phyloP scores from a whole-genome alignment of 768 basidiomycete genomes.

The Daedaleopsis sinensis region DNA sequence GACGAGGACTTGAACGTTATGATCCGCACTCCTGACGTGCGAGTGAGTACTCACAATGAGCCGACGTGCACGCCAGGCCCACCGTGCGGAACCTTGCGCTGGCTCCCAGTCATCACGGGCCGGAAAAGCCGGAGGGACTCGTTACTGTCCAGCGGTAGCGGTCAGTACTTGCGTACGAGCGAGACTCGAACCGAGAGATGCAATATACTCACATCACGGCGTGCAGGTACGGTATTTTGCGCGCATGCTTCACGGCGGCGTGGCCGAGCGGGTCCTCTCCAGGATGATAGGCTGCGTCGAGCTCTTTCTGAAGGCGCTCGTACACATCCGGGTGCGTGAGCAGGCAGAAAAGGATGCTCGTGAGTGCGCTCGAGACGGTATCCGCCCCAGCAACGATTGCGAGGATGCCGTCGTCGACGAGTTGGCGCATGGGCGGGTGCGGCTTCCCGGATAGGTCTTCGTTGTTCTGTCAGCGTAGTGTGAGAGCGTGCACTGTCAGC shows the following conservation, averaged over 20 bases:
- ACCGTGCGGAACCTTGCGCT: constrained; percentile 37
- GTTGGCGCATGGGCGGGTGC: constrained; percentile 5
- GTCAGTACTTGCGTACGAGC: constrained; percentile 42
- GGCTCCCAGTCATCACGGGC: constrained; percentile 41
- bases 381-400: constrained; percentile 35
- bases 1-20: neutral
- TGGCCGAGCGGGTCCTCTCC: constrained; percentile 23
- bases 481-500: too few relatives aligned
- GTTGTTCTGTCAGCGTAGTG: constrained; percentile 17
- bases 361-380: constrained; percentile 30
- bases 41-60: constrained; percentile 28
- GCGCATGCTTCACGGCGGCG: constrained; percentile 12
- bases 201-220: constrained; percentile 34
- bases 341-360: constrained; percentile 29
- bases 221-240: constrained; percentile 35
- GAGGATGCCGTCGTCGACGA: constrained; percentile 23
- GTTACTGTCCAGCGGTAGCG: constrained; percentile 35
- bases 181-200: neutral
- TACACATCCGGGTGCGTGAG: constrained; percentile 28
- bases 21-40: neutral
- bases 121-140: constrained; percentile 49
- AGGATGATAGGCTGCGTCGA: constrained; percentile 27
- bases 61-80: constrained; percentile 37
- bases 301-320: constrained; percentile 24
- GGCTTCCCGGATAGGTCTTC: constrained; percentile 14